Percentiles rank a stretch among this genome's conserved stretches.
Conservation (phyloP, 371 early-diverging fungal species). For the Dichotomocladium elegans region DNA sequence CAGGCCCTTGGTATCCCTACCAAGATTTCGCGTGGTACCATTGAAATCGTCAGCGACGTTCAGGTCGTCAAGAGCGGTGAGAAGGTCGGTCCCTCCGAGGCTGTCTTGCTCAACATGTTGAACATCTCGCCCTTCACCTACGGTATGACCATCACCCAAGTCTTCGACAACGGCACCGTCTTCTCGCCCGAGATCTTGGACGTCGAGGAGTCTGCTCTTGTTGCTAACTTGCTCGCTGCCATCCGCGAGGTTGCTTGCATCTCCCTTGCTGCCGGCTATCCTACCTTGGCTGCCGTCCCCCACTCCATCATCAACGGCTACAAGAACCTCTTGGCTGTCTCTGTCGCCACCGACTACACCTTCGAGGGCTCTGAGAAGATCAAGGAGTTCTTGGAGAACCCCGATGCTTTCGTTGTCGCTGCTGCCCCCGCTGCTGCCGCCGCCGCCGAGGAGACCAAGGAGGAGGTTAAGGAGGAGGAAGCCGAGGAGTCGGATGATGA, state of each 20-base stretch:
- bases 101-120: slow-evolving; percentile 98
- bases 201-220: slow-evolving; percentile 84
- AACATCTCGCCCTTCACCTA: slow-evolving; percentile 99
- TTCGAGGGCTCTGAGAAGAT: slow-evolving; percentile 90
- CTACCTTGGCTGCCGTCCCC: slow-evolving; percentile 96
- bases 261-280: slow-evolving; percentile 92
- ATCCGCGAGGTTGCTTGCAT: slow-evolving; percentile 90
- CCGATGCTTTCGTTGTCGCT: slow-evolving; percentile 78
- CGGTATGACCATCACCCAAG: slow-evolving; percentile 93
- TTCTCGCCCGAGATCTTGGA: slow-evolving; percentile 93
- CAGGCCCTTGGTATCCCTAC: slow-evolving; percentile 99
- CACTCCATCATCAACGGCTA: slow-evolving; percentile 96
- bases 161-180: slow-evolving; percentile 93
- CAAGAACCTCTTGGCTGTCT: slow-evolving; percentile 93
- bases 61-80: slow-evolving; percentile 73
- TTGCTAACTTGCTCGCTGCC: slow-evolving; percentile 76
- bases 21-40: slow-evolving; percentile 66
- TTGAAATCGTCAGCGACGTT: background rate
- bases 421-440: slow-evolving; percentile 59
- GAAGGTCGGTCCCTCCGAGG: slow-evolving; percentile 99
- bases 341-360: slow-evolving; percentile 91
- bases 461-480: slow-evolving; percentile 47
- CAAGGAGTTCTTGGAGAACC: slow-evolving; percentile 89
- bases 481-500: slow-evolving; percentile 86
- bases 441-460: slow-evolving; percentile 42